Percentiles rank a stretch among this genome's conserved stretches.
These are phyloP conservation scores for Alternaria incomplexa DNA, from an alignment of 2,329 filamentous ascomycete genomes.

Conservation along the genomic window DNA sequence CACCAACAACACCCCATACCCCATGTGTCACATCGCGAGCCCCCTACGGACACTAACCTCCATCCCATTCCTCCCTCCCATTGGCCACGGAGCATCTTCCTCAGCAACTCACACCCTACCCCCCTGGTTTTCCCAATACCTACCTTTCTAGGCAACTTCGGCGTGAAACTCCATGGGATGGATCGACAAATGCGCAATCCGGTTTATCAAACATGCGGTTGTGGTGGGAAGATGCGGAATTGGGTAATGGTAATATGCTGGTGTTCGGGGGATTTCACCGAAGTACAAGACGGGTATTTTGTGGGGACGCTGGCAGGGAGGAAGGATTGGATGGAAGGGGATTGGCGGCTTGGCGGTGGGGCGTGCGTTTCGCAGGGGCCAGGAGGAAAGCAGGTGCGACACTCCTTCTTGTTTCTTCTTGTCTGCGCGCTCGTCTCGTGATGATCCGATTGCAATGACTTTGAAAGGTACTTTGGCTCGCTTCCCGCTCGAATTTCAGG, in stretches of 20 bases:
- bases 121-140: fast-evolving
- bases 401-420: no score
- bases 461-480: no score
- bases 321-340: no score
- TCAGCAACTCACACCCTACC: background rate
- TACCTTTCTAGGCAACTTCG: background rate
- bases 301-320: no score
- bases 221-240: no score
- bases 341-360: no score
- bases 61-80: background rate
- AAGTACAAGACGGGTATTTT: background rate
- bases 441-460: no score
- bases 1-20: background rate
- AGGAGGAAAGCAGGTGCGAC: no score
- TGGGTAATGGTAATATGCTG: background rate
- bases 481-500: no score
- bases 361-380: no score
- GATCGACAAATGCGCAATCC: background rate
- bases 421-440: no score
- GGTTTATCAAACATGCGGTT: background rate
- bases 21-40: no score
- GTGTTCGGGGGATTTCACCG: background rate
- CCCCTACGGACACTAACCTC: background rate
- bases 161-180: background rate
- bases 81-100: background rate